Conservation (phyloP, 148 eudicot species). For the Chenopodium formosanum region DNA sequence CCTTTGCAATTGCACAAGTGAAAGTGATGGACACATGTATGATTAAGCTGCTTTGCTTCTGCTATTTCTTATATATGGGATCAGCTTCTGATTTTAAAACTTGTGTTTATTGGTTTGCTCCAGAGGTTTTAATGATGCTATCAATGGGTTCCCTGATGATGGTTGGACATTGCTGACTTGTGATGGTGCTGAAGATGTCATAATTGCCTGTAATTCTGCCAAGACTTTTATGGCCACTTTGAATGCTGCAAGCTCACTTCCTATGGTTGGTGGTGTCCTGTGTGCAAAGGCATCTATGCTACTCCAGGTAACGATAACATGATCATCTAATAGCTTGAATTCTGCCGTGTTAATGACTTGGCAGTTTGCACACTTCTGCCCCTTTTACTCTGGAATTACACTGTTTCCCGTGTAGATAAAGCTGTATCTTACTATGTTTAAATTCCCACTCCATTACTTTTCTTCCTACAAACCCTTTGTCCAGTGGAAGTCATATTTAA, state of each 20-base stretch:
- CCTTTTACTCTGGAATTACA: background rate
- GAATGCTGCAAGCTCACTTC: slow-evolving; percentile 40
- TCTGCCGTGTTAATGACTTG: background rate
- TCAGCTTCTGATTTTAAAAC: background rate
- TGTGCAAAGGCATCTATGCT: slow-evolving; percentile 99
- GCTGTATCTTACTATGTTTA: background rate
- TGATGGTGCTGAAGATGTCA: slow-evolving; percentile 83
- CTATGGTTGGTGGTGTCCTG: slow-evolving; percentile 69
- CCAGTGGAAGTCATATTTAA: background rate
- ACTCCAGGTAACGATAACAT: slow-evolving; percentile 51
- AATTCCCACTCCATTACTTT: background rate
- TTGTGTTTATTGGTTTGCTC: slow-evolving; percentile 12
- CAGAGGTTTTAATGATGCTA: slow-evolving; percentile 94
- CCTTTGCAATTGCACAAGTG: background rate
- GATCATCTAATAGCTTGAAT: background rate
- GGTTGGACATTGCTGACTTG: slow-evolving; percentile 83
- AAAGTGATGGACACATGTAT: background rate
- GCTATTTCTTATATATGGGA: background rate
- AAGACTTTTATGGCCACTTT: slow-evolving; percentile 48
- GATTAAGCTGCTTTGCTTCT: background rate
- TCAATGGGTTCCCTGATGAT: slow-evolving; percentile 87
- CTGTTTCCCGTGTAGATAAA: background rate
- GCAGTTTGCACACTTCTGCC: background rate
- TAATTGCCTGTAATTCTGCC: slow-evolving; percentile 64
- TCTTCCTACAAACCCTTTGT: background rate